phyloP scores from a whole-genome alignment of 1,284 basidiomycete genomes.

The Amylostereum chailletii region DNA sequence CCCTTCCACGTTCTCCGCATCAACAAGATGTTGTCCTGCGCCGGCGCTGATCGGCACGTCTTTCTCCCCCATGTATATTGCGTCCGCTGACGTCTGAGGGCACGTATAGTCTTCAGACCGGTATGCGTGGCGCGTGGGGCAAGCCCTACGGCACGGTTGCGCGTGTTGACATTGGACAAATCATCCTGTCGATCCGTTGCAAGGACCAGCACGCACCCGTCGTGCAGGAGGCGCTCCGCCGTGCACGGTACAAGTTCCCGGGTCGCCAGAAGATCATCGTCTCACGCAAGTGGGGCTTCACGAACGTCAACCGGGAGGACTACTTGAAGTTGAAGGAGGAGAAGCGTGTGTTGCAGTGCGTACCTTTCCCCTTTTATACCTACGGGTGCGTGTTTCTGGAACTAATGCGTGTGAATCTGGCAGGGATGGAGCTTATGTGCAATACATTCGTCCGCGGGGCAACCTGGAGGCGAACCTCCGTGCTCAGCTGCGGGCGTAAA shows the following conservation, averaged over 20 bases:
- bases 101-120: conserved; percentile 78
- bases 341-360: conserved; percentile 80
- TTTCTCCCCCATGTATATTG: background rate
- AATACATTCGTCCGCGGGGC: conserved; percentile 88
- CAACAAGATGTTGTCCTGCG: conserved; percentile 99
- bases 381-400: background rate
- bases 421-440: conserved; percentile 79
- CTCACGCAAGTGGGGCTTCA: conserved; percentile 98
- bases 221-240: conserved; percentile 94
- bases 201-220: conserved; percentile 85
- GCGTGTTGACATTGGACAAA: conserved; percentile 95
- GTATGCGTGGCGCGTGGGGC: conserved; percentile 99
- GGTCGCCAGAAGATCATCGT: conserved; percentile 99
- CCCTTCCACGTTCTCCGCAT: conserved; percentile 99
- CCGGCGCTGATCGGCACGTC: conserved; percentile 88
- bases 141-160: conserved; percentile 97
- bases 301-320: conserved; percentile 87
- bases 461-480: conserved; percentile 79
- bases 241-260: conserved; percentile 99
- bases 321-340: conserved; percentile 86
- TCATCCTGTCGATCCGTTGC: conserved; percentile 92
- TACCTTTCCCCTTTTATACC: conserved; percentile 16
- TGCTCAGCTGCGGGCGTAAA: conserved; percentile 63
- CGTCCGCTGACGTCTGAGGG: background rate
- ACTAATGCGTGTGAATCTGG: conserved; percentile 14